phyloP scores from a whole-genome alignment of 768 basidiomycete genomes.

The Symmetrospora coprosmae region DNA sequence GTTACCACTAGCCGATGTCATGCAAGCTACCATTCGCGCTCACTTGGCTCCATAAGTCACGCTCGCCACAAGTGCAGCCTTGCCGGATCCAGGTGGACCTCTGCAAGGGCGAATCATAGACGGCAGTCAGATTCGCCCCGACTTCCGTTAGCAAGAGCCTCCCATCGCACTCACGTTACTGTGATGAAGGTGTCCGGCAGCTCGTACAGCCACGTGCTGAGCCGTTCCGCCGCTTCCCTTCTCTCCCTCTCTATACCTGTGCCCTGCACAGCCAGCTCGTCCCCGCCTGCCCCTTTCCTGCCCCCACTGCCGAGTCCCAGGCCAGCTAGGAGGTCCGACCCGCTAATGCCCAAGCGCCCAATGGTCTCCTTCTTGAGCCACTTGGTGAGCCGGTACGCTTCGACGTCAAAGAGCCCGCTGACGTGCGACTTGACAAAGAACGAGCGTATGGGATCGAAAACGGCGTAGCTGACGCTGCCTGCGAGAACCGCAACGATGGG shows the following conservation, averaged over 20 bases:
- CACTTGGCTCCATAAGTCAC: constrained; percentile 34
- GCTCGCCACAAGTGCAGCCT: constrained; percentile 37
- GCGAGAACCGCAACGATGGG: constrained; percentile 71
- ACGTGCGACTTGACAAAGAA: constrained; percentile 70
- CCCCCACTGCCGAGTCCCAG: background rate
- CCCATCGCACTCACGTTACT: constrained; percentile 27
- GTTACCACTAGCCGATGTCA: background rate
- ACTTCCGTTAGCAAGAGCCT: too few species aligned
- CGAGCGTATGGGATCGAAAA: constrained; percentile 82
- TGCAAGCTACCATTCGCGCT: background rate
- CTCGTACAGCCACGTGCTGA: constrained; percentile 62
- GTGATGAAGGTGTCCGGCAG: constrained; percentile 39
- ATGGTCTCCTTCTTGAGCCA: constrained; percentile 57
- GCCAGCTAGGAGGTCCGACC: too few species aligned
- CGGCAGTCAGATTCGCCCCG: too few species aligned
- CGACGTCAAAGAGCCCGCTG: constrained; percentile 61
- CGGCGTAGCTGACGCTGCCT: constrained; percentile 81
- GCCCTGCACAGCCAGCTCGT: constrained; percentile 27
- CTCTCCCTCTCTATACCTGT: constrained; percentile 68
- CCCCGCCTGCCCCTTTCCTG: background rate
- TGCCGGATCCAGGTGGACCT: constrained; percentile 40
- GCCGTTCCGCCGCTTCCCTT: constrained; percentile 53
- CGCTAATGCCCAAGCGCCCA: constrained; percentile 34
- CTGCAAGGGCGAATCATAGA: constrained; percentile 25
- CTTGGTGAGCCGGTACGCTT: constrained; percentile 59